Base-by-base conservation (phyloP, 148 eudicot genomes). In the Chenopodium quinoa region DNA sequence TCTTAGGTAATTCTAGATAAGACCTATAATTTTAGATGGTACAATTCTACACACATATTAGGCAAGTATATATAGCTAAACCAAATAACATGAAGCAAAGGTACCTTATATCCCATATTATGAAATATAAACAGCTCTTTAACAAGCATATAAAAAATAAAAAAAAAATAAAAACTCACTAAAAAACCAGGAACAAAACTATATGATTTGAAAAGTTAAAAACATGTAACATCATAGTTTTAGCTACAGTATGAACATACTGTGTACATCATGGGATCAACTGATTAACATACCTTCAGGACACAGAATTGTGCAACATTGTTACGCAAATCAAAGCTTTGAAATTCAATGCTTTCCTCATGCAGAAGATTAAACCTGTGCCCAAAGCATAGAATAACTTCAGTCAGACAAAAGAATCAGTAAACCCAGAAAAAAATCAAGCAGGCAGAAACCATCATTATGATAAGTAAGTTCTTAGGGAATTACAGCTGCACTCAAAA, bases 251-350 rank as follows among this genome's bases (percentile, higher is more conserved):
- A 40, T 6, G 44, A 40, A 50, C 62, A 74, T 25, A 74, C 74
- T 71, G 2, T 4, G 77, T 25, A 27, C 9, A 31, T 70, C 14
- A 9, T 17, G 17, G 31, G 46, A 16, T 75, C 40, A 71, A 76
- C 73, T 23, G 46, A n/a, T 75, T 27, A 71, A 76, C 73, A 81
- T 87, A 95, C 98, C 98, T 92, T 86, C 65, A 95, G 84, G 85
- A 95, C 91, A 86, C 98, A 95, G 79, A 95, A 85, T 85, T 95
- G 98, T 79, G 97, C 92, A 75, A 95, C 91, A 83, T 95, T 95
- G 85, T 93, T 73, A 70, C 96, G 96, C 74, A 95, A 90, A 47
- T 89, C 96, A 89, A 90, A 93, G 78, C 58, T 86, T 76, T 82
- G 89, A 82, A 92, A 95, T 78, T 90, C 93, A 72, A 95, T 91